A percentile compares a stretch with the other conserved stretches of the same genome.
Conservation (phyloP, 441 rosid species). For the Brassica balearica region DNA sequence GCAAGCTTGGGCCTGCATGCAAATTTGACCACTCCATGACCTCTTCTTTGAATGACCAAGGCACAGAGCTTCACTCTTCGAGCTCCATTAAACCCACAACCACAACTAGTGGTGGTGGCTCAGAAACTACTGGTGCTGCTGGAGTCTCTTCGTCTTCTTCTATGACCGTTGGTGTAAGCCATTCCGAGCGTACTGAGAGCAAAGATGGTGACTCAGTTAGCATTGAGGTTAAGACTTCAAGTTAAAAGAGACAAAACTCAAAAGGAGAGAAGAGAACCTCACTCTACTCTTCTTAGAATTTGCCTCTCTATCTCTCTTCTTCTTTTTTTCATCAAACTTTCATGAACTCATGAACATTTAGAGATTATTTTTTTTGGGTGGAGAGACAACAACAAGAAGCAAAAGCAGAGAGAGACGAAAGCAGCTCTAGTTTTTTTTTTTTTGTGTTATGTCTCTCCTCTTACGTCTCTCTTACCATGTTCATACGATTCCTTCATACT, state of each 20-base stretch:
- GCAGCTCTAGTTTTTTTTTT: neutral
- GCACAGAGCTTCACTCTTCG: conserved; percentile 56
- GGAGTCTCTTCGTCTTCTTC: conserved; percentile 22
- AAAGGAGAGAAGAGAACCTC: conserved; percentile 37
- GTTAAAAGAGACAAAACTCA: conserved; percentile 45
- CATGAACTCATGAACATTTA: conserved; percentile 46
- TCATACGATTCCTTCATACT: conserved; percentile 17
- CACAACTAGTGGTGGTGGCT: conserved; percentile 45
- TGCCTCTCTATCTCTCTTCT: neutral
- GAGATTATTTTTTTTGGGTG: conserved; percentile 8
- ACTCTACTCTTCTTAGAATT: conserved; percentile 13
- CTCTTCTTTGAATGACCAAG: conserved; percentile 63
- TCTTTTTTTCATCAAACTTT: conserved; percentile 52
- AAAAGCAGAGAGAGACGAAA: conserved; percentile 28
- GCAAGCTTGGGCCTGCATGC: conserved; percentile 85
- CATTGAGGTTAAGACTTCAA: conserved; percentile 49
- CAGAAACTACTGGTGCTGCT: conserved; percentile 47
- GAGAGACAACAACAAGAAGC: conserved; percentile 32
- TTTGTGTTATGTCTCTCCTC: conserved; percentile 38
- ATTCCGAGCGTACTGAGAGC: conserved; percentile 14
- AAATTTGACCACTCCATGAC: conserved; percentile 66
- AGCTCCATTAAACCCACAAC: conserved; percentile 57
- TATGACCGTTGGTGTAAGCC: conserved; percentile 36
- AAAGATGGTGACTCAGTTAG: conserved; percentile 22
- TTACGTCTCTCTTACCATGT: conserved; percentile 35